Base-by-base conservation (phyloP, 2,329 filamentous ascomycete genomes). In the Metarhizium rileyi region DNA sequence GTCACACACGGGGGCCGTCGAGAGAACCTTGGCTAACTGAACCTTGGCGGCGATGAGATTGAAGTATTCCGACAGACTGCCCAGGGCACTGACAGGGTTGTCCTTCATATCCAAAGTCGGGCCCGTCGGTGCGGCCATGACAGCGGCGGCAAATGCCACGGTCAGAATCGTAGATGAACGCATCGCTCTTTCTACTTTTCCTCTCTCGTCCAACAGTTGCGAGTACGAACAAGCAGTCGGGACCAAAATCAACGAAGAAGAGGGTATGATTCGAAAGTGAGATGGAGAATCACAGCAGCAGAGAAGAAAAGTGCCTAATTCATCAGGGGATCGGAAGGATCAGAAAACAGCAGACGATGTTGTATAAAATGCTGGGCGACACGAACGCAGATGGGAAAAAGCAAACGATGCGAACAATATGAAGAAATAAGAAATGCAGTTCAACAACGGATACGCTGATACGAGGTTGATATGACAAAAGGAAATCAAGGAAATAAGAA, bases 11-110 rank as follows among this genome's bases (percentile, higher is more conserved):
- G 77, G 74, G 10, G 70, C 64, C 6, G 53, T 49, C 2, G 65
- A 54, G 52, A 72, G 68, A 12, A 61, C 53, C 59, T 70, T 75
- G 48, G 70, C 70, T 26, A 68, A 64, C 58, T 77, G 70, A 42
- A 80, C 71, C 63, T 80, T 83, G 49, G 64, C 53, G 26, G 78
- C 78, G 52, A 84, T 62, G 56, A 78, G 64, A 61, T 78, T 77
- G 69, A 84, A 84, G 67, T 83, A 84, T 38, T 73, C 70, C 26
- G 79, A 76, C 47, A 83, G 61, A n/a, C 71, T 65, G 14, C 71
- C 66, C 50, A 76, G 57, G 20, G 67, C 67, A 41, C 66, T 66
- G 38, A 57, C 56, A 22, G 72, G 65, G 43, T 67, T 62, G 28
- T 70, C 60, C 49, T 66, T 61, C 56, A 66, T 53, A 55, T 70